A percentile compares a stretch with the other conserved stretches of the same genome.
Evolutionary conservation across 1,284 basidiomycete species (phyloP).

Genomic region (Flammula alnicola): DNA sequence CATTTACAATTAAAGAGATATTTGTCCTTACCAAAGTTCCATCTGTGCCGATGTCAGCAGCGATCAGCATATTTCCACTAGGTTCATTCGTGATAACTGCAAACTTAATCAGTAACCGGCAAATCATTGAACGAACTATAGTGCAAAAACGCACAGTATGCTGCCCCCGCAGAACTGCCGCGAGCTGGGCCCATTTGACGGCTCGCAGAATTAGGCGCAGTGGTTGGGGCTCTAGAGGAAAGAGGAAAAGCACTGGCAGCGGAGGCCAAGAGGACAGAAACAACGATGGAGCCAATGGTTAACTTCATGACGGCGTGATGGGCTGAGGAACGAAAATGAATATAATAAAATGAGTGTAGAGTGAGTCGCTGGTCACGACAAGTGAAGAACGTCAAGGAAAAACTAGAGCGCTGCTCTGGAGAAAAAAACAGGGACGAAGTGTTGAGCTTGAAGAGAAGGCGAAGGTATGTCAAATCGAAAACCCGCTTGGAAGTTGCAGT

Average conservation of each 20-base stretch:
- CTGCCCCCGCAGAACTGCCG: background rate
- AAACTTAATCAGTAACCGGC: background rate
- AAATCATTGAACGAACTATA: no score
- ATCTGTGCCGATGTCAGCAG: slow-evolving; percentile 1
- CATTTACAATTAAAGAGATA: background rate
- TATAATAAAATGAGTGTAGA: no score
- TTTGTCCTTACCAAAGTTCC: background rate
- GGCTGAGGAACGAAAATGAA: background rate
- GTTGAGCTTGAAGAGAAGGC: no score
- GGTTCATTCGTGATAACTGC: slow-evolving; percentile 7
- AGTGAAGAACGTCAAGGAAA: no score
- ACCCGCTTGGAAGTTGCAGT: no score
- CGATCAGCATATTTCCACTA: slow-evolving; percentile 3
- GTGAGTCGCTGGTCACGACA: no score
- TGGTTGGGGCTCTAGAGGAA: background rate
- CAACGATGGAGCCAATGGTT: background rate
- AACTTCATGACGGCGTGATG: background rate
- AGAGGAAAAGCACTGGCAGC: background rate
- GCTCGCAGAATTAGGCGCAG: background rate
- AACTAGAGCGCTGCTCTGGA: background rate
- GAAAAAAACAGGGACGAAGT: background rate
- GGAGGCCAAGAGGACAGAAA: background rate
- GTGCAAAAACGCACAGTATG: slow-evolving; percentile 1
- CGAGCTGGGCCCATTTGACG: slow-evolving; percentile 1
- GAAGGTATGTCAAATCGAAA: no score